Percentiles rank a stretch among this genome's conserved stretches.
phyloP scores from a whole-genome alignment of 2,329 filamentous ascomycete species.

The Alternaria longipes region DNA sequence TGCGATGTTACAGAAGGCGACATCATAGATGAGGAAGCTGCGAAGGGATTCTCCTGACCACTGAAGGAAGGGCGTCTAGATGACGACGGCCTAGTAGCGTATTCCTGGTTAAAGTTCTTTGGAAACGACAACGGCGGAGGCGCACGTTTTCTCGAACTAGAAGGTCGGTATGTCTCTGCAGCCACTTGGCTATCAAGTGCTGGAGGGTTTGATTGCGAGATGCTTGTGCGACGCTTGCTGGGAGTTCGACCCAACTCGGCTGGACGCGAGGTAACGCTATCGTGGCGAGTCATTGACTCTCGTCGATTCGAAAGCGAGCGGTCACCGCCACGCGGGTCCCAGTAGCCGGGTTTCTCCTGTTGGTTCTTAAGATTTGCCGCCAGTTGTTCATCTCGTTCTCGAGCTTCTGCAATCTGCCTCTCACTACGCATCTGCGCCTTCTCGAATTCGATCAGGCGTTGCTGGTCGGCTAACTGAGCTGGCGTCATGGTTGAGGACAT shows the following conservation, averaged over 20 bases:
- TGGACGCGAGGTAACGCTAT: conserved; percentile 31
- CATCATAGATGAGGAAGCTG: conserved; percentile 20
- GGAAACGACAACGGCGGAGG: conserved; percentile 33
- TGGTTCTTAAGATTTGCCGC: conserved; percentile 27
- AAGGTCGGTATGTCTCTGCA: conserved; percentile 24
- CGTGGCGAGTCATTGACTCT: conserved; percentile 31
- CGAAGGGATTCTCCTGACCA: conserved; percentile 31
- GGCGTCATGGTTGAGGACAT: conserved; percentile 30
- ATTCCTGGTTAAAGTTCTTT: conserved; percentile 24
- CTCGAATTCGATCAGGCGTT: conserved; percentile 33
- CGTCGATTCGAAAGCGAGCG: conserved; percentile 23
- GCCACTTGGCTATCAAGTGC: conserved; percentile 19
- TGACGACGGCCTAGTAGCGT: conserved; percentile 28
- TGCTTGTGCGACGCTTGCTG: conserved; percentile 33
- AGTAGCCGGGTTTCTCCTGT: conserved; percentile 37
- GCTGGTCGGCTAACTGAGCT: conserved; percentile 25
- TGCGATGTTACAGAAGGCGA: conserved; percentile 14
- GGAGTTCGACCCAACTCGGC: conserved; percentile 24
- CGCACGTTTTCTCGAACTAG: conserved; percentile 27
- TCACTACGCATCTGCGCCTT: conserved; percentile 34
- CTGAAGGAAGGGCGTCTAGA: conserved; percentile 33
- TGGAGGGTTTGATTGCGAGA: conserved; percentile 36
- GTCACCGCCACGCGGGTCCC: conserved; percentile 31
- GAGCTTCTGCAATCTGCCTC: conserved; percentile 30
- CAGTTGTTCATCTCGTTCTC: conserved; percentile 38